A percentile compares a stretch with the other conserved stretches of the same genome.
Evolutionary conservation across 768 basidiomycete genomes (phyloP).

Genomic region (Rhodotorula taiwanensis): DNA sequence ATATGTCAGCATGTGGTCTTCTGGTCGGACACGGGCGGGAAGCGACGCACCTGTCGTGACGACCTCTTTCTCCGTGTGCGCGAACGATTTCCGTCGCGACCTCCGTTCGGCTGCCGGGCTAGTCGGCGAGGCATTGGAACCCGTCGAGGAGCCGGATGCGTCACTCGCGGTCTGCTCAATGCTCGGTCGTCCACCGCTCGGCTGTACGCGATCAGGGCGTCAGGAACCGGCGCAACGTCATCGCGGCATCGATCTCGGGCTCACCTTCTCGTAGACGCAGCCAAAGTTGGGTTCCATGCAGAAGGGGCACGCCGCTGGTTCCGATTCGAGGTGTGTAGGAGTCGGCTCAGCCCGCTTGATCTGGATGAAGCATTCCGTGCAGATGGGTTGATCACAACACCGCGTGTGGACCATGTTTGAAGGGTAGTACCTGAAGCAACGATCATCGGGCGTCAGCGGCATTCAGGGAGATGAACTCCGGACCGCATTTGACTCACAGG

Average conservation of each 20-base stretch:
- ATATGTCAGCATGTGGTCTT: no score
- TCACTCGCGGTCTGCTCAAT: slow-evolving; percentile 1
- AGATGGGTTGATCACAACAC: slow-evolving; percentile 97
- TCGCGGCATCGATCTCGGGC: no score
- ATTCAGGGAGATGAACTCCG: slow-evolving; percentile 11
- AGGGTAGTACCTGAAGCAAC: slow-evolving; percentile 84
- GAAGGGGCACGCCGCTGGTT: slow-evolving; percentile 93
- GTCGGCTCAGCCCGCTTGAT: slow-evolving; percentile 96
- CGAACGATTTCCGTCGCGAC: slow-evolving; percentile 28
- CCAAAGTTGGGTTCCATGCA: slow-evolving; percentile 98
- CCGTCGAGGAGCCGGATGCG: neutral
- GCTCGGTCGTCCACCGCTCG: neutral
- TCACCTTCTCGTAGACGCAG: slow-evolving; percentile 57
- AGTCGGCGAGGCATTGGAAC: neutral
- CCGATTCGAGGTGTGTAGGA: slow-evolving; percentile 82
- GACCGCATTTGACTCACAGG: slow-evolving; percentile 57
- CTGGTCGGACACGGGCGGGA: neutral
- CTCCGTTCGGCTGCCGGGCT: slow-evolving; percentile 1
- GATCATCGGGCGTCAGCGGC: slow-evolving; percentile 32
- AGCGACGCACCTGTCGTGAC: slow-evolving; percentile 27
- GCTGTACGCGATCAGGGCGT: neutral
- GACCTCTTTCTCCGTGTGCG: slow-evolving; percentile 36
- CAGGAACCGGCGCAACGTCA: no score
- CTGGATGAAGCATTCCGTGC: slow-evolving; percentile 98
- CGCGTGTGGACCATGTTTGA: slow-evolving; percentile 93